Base-by-base conservation (phyloP, 192 early-diverging fungal genomes). In the Backusella parvicylindrica region DNA sequence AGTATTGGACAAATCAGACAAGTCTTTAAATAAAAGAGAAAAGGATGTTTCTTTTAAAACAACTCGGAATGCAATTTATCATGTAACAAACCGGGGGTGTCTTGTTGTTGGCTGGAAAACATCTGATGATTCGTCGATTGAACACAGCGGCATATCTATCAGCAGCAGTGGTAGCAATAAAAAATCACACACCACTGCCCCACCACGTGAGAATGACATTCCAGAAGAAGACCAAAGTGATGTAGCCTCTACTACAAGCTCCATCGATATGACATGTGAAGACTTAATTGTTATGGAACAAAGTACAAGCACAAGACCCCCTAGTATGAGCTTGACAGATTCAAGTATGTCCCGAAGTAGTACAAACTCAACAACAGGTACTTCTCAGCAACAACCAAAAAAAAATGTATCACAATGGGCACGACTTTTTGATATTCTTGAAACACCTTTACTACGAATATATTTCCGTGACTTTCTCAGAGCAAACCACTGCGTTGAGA, bases 401-500 rank as follows among this genome's bases (percentile, higher is more conserved):
- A 66, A n/a, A 8, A 23, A 68, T 31, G 53, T 23, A 11, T 60
- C 71, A 11, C 75, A 76, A 70, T 75, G 81, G 1, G 79, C 81
- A 13, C 82, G 88, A 11, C 83, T 94, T 8, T 80, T 82, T 28
- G 81, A 85, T 32, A 92, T 94, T 47, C 77, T 94, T 3, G 81
- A 84, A 28, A 86, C 86, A 63, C 69, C 79, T 2, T 72, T 77
- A 2, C 73, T 92, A 3, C 78, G 88, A 28, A 81, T 80, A 28
- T 70, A 88, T 15, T 92, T 92, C 76, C 86, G 86, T 60, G 83
- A 81, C 23, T 92, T 88, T 74, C 77, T 90, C 28, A 84, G 85
- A 21, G 84, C 86, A 23, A 91, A 90, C 65, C 88, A 89, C 43
- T 93, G 91, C 73, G 88, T 90, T 47, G 92, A 94, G 50, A 94